A percentile compares a stretch with the other conserved stretches of the same genome.
Conservation (phyloP, 768 basidiomycete genomes). For the Tricholoma sp. region DNA sequence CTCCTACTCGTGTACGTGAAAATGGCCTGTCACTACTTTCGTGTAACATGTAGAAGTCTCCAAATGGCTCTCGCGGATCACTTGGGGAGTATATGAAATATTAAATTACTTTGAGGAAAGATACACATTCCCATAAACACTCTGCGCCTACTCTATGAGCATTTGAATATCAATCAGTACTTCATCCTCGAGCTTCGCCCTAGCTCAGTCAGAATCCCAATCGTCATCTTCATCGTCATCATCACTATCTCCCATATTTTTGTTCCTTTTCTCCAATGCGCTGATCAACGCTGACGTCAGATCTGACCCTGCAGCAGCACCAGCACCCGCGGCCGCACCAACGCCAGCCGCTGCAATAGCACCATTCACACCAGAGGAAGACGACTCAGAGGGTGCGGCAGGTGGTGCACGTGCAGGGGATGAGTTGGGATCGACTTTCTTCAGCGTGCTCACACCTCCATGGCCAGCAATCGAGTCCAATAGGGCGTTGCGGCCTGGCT, state of each 20-base stretch:
- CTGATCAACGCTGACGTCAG: constrained; percentile 80
- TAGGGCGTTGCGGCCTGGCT: constrained; percentile 44
- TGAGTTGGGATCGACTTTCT: constrained; percentile 10
- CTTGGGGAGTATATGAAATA: no score
- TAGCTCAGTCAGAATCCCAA: constrained; percentile 49
- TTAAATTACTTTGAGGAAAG: no score
- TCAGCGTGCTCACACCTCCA: constrained; percentile 10
- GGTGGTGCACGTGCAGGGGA: constrained; percentile 9
- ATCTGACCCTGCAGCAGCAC: constrained; percentile 56
- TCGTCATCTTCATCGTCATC: constrained; percentile 74
- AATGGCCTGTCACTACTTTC: no score
- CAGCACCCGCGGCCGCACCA: constrained; percentile 30
- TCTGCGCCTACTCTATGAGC: no score
- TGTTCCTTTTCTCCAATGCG: constrained; percentile 78
- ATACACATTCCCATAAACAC: no score
- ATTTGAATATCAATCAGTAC: neutral
- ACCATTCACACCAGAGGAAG: constrained; percentile 20
- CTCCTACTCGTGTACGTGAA: no score
- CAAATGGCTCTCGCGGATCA: no score
- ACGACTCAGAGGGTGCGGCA: constrained; percentile 7
- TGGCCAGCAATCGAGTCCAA: constrained; percentile 11
- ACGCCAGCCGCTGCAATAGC: constrained; percentile 28
- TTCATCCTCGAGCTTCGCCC: neutral
- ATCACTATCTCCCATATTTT: constrained; percentile 83
- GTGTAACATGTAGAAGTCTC: no score